Conservation (phyloP, 1,284 basidiomycete species). For the Cutaneotrichosporon sp. region DNA sequence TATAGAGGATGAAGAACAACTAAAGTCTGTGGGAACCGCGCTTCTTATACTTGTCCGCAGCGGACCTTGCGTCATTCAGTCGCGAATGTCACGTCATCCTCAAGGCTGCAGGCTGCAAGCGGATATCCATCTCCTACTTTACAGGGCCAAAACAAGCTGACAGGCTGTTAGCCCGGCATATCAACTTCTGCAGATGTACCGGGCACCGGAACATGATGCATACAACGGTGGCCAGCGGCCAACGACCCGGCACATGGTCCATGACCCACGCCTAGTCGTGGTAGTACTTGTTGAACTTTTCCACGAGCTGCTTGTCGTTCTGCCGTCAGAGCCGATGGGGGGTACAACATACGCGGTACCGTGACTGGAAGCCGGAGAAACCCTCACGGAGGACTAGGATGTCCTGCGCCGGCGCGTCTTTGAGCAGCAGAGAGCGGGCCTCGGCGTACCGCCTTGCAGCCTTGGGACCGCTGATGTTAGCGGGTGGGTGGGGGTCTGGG, state of each 20-base stretch:
- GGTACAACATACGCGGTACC: slow-evolving; percentile 42
- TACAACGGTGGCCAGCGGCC: not conserved
- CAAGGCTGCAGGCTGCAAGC: too few relatives aligned
- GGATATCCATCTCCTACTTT: too few relatives aligned
- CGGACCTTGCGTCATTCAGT: not conserved
- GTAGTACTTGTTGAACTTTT: slow-evolving; percentile 53
- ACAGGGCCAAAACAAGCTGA: not conserved
- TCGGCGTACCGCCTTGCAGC: slow-evolving; percentile 53
- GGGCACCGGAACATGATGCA: not conserved
- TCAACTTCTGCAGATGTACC: not conserved
- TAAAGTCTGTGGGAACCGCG: not conserved
- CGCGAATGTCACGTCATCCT: not conserved
- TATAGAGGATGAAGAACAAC: not conserved
- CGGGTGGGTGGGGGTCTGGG: not conserved
- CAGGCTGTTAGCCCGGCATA: not conserved
- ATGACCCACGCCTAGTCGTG: slow-evolving; percentile 32
- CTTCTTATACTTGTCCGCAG: not conserved
- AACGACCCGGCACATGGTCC: not conserved
- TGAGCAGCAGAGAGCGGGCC: slow-evolving; percentile 32
- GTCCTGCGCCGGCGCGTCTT: slow-evolving; percentile 39
- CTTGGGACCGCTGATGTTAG: slow-evolving; percentile 46
- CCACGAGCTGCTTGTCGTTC: slow-evolving; percentile 49
- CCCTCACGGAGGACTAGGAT: slow-evolving; percentile 52
- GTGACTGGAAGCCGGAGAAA: slow-evolving; percentile 50
- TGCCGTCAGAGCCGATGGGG: slow-evolving; percentile 22